A percentile compares a stretch with the other conserved stretches of the same genome.
Conservation (phyloP, 2,329 filamentous ascomycete species). For the Pseudogymnoascus sp. region DNA sequence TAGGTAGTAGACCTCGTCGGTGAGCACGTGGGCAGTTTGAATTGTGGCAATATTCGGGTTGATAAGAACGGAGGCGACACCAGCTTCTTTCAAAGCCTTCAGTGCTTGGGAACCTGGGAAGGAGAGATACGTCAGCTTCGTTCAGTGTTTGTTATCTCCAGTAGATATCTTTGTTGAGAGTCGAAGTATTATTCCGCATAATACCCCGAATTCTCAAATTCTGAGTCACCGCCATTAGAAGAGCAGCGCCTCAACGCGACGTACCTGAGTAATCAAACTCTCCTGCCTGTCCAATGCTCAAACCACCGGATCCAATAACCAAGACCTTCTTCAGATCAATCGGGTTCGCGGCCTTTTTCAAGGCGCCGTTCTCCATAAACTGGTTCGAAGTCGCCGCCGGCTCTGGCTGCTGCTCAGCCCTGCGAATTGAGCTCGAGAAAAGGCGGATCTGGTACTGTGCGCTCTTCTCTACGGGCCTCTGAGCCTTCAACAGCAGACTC, state of each 20-base stretch:
- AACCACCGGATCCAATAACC: constrained; percentile 89
- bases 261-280: constrained; percentile 98
- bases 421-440: constrained; percentile 25
- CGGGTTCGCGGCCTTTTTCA: constrained; percentile 67
- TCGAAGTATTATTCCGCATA: neutral
- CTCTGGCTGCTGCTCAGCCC: constrained; percentile 53
- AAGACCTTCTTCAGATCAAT: constrained; percentile 95
- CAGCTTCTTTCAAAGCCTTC: constrained; percentile 93
- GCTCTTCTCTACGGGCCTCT: constrained; percentile 20
- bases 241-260: constrained; percentile 29
- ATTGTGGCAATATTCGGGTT: constrained; percentile 99
- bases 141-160: neutral
- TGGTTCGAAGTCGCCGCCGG: constrained; percentile 65
- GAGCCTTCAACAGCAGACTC: constrained; percentile 20
- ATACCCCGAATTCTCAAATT: neutral
- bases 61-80: constrained; percentile 83
- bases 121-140: constrained; percentile 16
- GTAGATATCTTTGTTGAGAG: neutral
- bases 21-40: constrained; percentile 91
- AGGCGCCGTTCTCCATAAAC: constrained; percentile 80
- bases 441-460: constrained; percentile 21
- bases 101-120: constrained; percentile 80
- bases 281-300: constrained; percentile 94
- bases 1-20: constrained; percentile 96
- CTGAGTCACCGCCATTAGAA: neutral